Conservation (phyloP, 75 land plant genomes). For the Selaginella tamariscina region DNA sequence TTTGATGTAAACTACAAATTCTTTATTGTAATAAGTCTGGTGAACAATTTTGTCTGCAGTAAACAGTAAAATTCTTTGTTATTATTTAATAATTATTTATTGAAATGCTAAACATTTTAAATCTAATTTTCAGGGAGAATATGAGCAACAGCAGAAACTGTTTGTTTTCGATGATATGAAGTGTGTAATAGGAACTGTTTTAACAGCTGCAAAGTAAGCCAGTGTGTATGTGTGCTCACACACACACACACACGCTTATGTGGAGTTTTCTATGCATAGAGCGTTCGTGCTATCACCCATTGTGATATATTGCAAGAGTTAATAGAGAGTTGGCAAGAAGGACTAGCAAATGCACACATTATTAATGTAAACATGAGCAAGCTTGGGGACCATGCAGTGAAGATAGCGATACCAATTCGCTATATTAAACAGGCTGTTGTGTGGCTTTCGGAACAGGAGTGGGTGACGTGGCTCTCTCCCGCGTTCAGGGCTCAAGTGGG, state of each 20-base stretch:
- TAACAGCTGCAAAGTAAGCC: not conserved
- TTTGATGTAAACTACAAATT: not conserved
- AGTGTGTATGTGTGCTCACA: not conserved
- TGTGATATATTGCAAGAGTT: not conserved
- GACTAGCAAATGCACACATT: not conserved
- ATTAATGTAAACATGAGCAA: not conserved
- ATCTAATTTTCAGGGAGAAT: not conserved
- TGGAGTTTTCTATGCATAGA: not conserved
- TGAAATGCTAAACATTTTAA: too few species aligned
- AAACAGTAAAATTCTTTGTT: not conserved
- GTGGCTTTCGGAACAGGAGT: conserved; percentile 1
- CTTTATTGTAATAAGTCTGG: not conserved
- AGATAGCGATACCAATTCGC: not conserved
- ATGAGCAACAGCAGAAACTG: not conserved
- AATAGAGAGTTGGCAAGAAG: not conserved
- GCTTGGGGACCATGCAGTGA: not conserved
- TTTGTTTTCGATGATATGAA: not conserved
- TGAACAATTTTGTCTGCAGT: not conserved
- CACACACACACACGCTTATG: too few species aligned
- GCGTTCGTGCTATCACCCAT: not conserved
- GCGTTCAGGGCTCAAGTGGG: not conserved
- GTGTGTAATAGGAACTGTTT: not conserved
- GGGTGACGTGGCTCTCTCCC: conserved; percentile 8
- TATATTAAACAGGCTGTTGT: not conserved
- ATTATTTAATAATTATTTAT: too few species aligned